Base-by-base conservation (phyloP, 352 stramenopile genomes). In the Phytophthora sp. region DNA sequence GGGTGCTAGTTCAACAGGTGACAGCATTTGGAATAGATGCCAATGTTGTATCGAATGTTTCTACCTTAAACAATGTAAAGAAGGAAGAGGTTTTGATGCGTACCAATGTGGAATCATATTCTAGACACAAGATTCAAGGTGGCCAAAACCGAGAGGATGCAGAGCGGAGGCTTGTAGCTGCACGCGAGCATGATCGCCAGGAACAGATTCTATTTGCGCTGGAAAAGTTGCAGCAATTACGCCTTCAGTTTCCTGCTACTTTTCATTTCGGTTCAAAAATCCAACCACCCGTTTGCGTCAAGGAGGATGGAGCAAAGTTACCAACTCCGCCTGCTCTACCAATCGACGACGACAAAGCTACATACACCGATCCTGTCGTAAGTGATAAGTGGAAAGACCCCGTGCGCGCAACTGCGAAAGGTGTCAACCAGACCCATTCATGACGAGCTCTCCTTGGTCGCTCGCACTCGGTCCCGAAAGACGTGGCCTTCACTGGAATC, bases 171-270 rank as follows among this genome's bases (percentile, higher is more conserved):
- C 30, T 73, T 1, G 34, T 53, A 17, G 30, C 18, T 10, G 51
- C 62, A 26, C 72, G 76, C 21, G 76, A 84, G 28, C 60, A 52
- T 11, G 74, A 84, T 24, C 64, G 69, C 4, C 72, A 76, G n/a
- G 69, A 80, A 13, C 76, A 82, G 18, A 45, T 88, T 13, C 44
- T 62, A 0, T 56, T 69, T n/a, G 79, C 68, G 1, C 41, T 87
- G 12, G 51, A 74, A 15, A 76, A 72, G n/a, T 54, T 88, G 50
- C 74, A 84, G 31, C 59, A 82, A 37, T 45, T 88, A 13, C 58
- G 67, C 0, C 43, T 70, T 2, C 49, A 82, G 35, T 44, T 80
- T 8, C 38, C 26, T 12, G 17, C 37, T 27, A 5, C 15, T 23
- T 24, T 12, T 18, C 27, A 38, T n/a, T 13, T n/a, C 31, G 20